Percentiles rank a stretch among this genome's conserved stretches.
phyloP scores from a whole-genome alignment of 2,329 filamentous ascomycete species.

The Ascochyta rabiei region DNA sequence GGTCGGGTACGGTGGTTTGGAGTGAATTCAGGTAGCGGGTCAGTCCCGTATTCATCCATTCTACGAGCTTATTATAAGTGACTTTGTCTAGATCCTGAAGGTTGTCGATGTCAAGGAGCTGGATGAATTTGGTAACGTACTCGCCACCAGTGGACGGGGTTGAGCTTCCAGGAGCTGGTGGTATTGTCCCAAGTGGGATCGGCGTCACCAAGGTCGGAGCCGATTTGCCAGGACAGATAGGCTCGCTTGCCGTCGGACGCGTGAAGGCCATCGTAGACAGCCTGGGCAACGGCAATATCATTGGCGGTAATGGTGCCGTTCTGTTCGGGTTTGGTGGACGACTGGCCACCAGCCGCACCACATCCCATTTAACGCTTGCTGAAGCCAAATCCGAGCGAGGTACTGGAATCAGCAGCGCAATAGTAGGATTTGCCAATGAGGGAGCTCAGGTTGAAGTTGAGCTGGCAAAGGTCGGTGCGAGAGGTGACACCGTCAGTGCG shows the following conservation, averaged over 20 bases:
- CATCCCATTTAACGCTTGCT: slow-evolving; percentile 22
- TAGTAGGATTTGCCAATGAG: slow-evolving; percentile 55
- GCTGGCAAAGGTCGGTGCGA: slow-evolving; percentile 55
- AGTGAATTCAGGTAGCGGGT: slow-evolving; percentile 57
- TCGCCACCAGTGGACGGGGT: slow-evolving; percentile 44
- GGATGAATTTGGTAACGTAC: slow-evolving; percentile 52
- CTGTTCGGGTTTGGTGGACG: slow-evolving; percentile 32
- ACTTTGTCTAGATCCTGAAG: slow-evolving; percentile 42
- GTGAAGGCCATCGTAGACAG: slow-evolving; percentile 47
- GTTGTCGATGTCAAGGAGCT: slow-evolving; percentile 43
- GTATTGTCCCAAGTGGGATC: slow-evolving; percentile 44
- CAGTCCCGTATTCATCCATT: slow-evolving; percentile 60
- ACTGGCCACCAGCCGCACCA: slow-evolving; percentile 9
- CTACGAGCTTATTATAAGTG: slow-evolving; percentile 63
- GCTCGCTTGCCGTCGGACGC: slow-evolving; percentile 49
- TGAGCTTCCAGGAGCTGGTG: slow-evolving; percentile 42
- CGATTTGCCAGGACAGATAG: slow-evolving; percentile 50
- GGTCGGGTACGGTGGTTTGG: slow-evolving; percentile 61
- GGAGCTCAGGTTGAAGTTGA: slow-evolving; percentile 54
- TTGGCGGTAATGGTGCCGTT: slow-evolving; percentile 43
- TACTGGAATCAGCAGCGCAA: slow-evolving; percentile 45
- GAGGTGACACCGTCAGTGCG: slow-evolving; percentile 60
- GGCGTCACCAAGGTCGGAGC: slow-evolving; percentile 43
- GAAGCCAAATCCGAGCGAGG: slow-evolving; percentile 25
- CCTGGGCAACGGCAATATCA: slow-evolving; percentile 34